Evolutionary conservation across 768 basidiomycete genomes (phyloP).

Genomic region (Pulveroboletus sp.): DNA sequence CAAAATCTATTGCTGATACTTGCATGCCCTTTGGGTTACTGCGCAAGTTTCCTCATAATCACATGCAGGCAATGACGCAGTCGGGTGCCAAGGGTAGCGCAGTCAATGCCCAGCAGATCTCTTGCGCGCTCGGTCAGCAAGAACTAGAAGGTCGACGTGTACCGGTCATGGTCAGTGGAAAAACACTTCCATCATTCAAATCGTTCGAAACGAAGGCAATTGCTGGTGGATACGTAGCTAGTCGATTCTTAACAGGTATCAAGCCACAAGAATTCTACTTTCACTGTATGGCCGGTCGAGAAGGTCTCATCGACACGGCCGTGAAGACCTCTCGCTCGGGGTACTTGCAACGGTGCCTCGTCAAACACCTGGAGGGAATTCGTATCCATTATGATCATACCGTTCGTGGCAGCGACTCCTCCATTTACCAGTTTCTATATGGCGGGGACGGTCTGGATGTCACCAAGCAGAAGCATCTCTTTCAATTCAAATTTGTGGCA

Average conservation of each 20-base stretch:
- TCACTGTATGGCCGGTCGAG: slow-evolving; percentile 99
- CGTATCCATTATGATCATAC: slow-evolving; percentile 98
- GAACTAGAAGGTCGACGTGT: slow-evolving; percentile 98
- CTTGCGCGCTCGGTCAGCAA: slow-evolving; percentile 96
- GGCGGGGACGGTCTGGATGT: slow-evolving; percentile 97
- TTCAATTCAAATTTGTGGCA: slow-evolving; percentile 91
- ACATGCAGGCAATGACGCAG: slow-evolving; percentile 99
- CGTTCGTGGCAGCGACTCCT: slow-evolving; percentile 91
- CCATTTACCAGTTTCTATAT: slow-evolving; percentile 94
- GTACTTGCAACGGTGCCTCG: slow-evolving; percentile 95
- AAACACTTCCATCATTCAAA: slow-evolving; percentile 95
- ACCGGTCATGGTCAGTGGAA: slow-evolving; percentile 98
- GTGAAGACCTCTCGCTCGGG: slow-evolving; percentile 99
- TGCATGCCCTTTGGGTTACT: slow-evolving; percentile 85
- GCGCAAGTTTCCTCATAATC: slow-evolving; percentile 94
- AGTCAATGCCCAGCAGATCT: slow-evolving; percentile 97
- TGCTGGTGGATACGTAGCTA: slow-evolving; percentile 96
- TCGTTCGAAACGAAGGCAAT: slow-evolving; percentile 98
- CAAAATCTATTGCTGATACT: slow-evolving; percentile 84
- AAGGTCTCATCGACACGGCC: slow-evolving; percentile 98
- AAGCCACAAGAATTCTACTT: slow-evolving; percentile 99
- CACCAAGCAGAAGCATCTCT: slow-evolving; percentile 93
- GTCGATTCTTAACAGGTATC: slow-evolving; percentile 97
- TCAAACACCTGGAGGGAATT: slow-evolving; percentile 97
- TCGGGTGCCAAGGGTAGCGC: slow-evolving; percentile 98